A percentile compares a stretch with the other conserved stretches of the same genome.
These are phyloP conservation scores for Acidiella bohemica DNA, from an alignment of 495 filamentous ascomycete genomes.

Conservation along the genomic window DNA sequence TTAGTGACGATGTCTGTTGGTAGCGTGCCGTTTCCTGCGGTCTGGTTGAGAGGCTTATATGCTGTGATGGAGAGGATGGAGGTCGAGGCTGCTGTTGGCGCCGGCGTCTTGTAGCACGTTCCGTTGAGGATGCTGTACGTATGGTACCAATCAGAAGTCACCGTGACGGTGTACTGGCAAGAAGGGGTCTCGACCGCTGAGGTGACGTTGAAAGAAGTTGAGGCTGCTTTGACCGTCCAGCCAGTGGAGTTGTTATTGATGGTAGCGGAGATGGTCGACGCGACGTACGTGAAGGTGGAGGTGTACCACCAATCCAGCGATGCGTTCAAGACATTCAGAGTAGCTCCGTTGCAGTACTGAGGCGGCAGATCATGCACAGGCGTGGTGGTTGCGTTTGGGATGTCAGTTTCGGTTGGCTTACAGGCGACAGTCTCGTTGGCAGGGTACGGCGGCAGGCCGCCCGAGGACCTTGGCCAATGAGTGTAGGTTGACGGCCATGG, in stretches of 20 bases:
- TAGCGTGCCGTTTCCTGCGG: conserved; percentile 13
- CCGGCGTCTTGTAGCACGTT: conserved; percentile 16
- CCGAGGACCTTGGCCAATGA: too few species aligned
- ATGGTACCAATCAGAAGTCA: conserved; percentile 7
- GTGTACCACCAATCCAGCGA: conserved; percentile 18
- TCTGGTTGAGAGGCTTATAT: conserved; percentile 13
- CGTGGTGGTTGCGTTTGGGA: neutral
- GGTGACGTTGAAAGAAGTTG: conserved; percentile 23
- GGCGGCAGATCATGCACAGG: neutral
- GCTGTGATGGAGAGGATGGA: conserved; percentile 19
- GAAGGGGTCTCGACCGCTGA: conserved; percentile 9
- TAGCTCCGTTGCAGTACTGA: conserved; percentile 7
- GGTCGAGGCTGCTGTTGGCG: conserved; percentile 23
- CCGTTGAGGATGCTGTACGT: conserved; percentile 10
- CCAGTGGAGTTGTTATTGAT: conserved; percentile 9
- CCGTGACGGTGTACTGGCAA: conserved; percentile 5
- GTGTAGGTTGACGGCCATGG: too few species aligned
- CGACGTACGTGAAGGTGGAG: conserved; percentile 11
- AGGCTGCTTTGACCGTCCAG: conserved; percentile 8
- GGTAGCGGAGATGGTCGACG: conserved; percentile 9
- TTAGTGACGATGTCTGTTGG: conserved; percentile 7
- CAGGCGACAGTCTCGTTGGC: neutral
- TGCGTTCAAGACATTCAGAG: conserved; percentile 15
- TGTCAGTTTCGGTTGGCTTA: neutral
- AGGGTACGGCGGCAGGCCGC: too few species aligned